These are phyloP conservation scores for Pythium diclinum DNA, from an alignment of 352 stramenopile genomes.

Conservation along the genomic window DNA sequence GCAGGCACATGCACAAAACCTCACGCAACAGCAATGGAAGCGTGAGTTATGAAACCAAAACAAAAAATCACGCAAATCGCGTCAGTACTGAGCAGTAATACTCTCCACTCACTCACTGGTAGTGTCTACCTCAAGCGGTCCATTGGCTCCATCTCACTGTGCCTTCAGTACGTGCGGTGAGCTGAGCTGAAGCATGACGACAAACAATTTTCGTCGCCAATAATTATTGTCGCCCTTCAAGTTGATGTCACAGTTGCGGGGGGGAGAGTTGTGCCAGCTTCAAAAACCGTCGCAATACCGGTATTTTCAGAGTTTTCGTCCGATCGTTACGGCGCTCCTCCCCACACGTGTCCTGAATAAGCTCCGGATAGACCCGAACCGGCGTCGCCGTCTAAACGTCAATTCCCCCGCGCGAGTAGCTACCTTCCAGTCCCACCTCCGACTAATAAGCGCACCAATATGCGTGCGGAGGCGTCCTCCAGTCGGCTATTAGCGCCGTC, in stretches of 20 bases:
- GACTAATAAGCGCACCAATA: neutral
- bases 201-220: too few relatives aligned
- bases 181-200: too few relatives aligned
- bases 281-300: neutral
- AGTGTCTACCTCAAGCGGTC: too few relatives aligned
- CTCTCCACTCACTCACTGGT: too few relatives aligned
- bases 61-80: neutral
- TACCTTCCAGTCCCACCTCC: neutral
- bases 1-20: too few relatives aligned
- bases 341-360: neutral
- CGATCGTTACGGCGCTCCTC: slow-evolving; percentile 1
- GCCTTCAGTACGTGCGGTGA: too few relatives aligned
- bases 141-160: too few relatives aligned
- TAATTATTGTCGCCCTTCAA: neutral
- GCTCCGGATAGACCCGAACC: neutral
- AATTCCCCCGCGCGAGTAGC: neutral
- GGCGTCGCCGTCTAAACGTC: too few relatives aligned
- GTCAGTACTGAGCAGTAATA: too few relatives aligned
- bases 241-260: neutral
- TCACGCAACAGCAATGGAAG: too few relatives aligned
- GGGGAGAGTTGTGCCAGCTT: too few relatives aligned
- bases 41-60: neutral
- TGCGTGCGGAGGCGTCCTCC: slow-evolving; percentile 4
- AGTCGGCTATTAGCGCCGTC: slow-evolving; percentile 21
- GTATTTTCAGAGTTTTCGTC: neutral